Base-by-base conservation (phyloP, 2,329 filamentous ascomycete genomes). In the Thielaviopsis musarum region DNA sequence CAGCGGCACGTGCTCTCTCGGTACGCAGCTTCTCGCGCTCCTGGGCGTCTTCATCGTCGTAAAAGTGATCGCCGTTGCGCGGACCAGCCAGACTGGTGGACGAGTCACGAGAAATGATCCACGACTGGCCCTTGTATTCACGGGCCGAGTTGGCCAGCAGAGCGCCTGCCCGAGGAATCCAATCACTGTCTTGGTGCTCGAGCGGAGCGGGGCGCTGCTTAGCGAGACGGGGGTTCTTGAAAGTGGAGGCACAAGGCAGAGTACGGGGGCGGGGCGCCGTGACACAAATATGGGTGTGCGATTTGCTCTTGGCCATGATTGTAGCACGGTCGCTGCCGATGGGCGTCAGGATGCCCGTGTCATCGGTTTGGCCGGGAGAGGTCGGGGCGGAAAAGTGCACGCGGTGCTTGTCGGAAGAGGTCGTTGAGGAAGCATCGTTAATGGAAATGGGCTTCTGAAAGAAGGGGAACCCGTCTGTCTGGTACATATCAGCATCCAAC, bases 101-200 rank as follows among this genome's bases (percentile, higher is more conserved):
- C 67, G 81, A 84, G 59, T 78, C 80, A 54, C 81, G 75, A 24
- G 81, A 80, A n/a, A 80, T 73, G 21, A 87, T 76, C 84, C 84
- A 87, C 15, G 78, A 72, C 69, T 87, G 83, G 15, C 84, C 84
- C 69, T 86, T 86, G 65, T 74, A 82, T 66, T 87, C 83, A 60
- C 83, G 74, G 19, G 82, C 74, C 66, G 83, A 80, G 57, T 76
- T 77, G 60, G 78, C 78, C 64, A 87, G 78, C 54, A 83, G 67
- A 6, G 81, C 81, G 54, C 82, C 83, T 0, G 82, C 77, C 30
- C 82, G 76, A 24, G 84, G 72, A 53, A 87, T 71, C 83, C 83
- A 87, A 69, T 85, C 82, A 60, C 77, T 79, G 64, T 83, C 77
- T 60, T 72, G 72, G 45, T 69, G 69, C 62, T 77, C 72, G 38